These are phyloP conservation scores for Pythium dissimile DNA, from an alignment of 352 stramenopile species.

Conservation along the genomic window DNA sequence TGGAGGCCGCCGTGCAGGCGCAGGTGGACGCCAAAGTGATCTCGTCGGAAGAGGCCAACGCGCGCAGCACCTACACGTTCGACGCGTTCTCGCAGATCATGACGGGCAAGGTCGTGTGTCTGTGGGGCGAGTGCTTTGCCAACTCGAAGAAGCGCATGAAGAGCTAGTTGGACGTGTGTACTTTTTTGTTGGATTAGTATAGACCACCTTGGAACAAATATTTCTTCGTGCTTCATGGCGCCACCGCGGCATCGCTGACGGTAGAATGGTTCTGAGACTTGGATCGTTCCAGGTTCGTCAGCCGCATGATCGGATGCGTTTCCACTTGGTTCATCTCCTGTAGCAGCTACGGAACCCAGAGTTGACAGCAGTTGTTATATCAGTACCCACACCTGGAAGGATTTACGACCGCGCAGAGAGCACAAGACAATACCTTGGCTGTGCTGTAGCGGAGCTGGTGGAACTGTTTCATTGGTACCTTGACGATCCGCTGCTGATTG, in stretches of 20 bases:
- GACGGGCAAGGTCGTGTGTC: constrained; percentile 72
- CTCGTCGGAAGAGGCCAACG: constrained; percentile 48
- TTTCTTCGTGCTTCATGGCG: no score
- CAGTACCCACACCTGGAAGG: no score
- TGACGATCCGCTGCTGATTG: constrained; percentile 34
- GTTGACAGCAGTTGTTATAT: no score
- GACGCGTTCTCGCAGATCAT: constrained; percentile 78
- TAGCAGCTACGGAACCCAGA: constrained; percentile 30
- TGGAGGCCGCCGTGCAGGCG: constrained; percentile 33
- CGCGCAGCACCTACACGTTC: constrained; percentile 56
- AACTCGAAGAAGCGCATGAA: constrained; percentile 85
- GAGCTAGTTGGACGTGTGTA: constrained; percentile 35
- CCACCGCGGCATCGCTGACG: no score
- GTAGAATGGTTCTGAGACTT: background rate
- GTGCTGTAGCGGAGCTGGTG: constrained; percentile 73
- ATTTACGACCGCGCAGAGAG: background rate
- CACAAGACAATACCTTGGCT: constrained; percentile 29
- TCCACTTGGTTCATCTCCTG: constrained; percentile 77
- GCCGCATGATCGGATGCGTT: constrained; percentile 71
- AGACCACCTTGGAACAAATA: no score
- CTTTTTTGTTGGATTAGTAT: no score
- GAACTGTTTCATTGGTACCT: constrained; percentile 60
- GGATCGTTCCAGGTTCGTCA: constrained; percentile 42
- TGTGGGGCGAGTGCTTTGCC: constrained; percentile 85
- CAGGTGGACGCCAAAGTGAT: constrained; percentile 53